A percentile compares a stretch with the other conserved stretches of the same genome.
phyloP scores from a whole-genome alignment of 768 basidiomycete genomes.

The Naganishia onofrii region DNA sequence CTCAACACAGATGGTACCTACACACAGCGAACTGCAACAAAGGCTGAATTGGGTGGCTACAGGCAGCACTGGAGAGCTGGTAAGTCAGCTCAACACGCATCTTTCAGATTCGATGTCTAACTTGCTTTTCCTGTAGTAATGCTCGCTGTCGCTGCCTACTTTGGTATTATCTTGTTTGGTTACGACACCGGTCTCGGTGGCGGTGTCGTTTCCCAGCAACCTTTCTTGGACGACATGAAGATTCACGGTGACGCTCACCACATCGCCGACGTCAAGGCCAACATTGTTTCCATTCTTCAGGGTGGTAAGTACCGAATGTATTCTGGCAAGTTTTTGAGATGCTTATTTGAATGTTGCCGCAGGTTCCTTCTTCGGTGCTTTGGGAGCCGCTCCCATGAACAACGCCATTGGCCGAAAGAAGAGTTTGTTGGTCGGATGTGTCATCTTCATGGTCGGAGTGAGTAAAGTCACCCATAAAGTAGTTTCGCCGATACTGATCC shows the following conservation, averaged over 20 bases:
- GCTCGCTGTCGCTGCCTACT: conserved; percentile 35
- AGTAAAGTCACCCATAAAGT: neutral
- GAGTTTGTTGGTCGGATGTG: conserved; percentile 63
- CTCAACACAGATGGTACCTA: conserved; percentile 20
- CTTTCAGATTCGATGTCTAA: neutral
- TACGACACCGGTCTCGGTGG: conserved; percentile 62
- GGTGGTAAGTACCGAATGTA: conserved; percentile 53
- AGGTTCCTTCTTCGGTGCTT: conserved; percentile 73
- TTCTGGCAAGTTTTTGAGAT: neutral
- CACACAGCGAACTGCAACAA: conserved; percentile 6
- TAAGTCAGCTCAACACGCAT: neutral
- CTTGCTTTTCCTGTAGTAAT: neutral
- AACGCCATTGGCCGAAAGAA: conserved; percentile 62
- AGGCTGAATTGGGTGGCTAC: conserved; percentile 27
- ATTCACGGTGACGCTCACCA: conserved; percentile 50
- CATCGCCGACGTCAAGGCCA: conserved; percentile 65
- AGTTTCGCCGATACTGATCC: neutral
- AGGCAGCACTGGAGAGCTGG: conserved; percentile 26
- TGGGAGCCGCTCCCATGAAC: conserved; percentile 50
- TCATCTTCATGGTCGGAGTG: conserved; percentile 60
- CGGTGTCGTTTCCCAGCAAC: conserved; percentile 65
- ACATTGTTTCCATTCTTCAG: conserved; percentile 80
- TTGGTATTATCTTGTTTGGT: conserved; percentile 34
- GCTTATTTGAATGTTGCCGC: neutral
- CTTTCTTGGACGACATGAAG: conserved; percentile 66